Conservation (phyloP, 176 grass and related monocot species). For the Calamus simplicifolius region DNA sequence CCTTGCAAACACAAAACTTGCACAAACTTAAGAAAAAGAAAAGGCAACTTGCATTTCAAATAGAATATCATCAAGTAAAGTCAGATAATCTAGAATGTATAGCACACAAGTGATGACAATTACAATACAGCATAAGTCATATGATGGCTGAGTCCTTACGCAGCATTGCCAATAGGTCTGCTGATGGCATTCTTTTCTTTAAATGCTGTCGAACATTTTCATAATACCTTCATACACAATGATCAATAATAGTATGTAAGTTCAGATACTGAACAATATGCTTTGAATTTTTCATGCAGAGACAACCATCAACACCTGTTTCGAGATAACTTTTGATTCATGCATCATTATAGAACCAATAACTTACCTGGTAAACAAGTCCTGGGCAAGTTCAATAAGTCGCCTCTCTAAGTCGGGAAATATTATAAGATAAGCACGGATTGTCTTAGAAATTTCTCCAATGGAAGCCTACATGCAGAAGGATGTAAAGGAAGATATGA, state of each 20-base stretch:
- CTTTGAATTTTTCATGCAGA: too few relatives aligned
- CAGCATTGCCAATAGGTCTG: slow-evolving; percentile 74
- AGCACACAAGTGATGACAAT: slow-evolving; percentile 11
- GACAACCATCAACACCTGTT: too few relatives aligned
- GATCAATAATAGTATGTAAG: slow-evolving; percentile 6
- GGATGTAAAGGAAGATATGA: slow-evolving; percentile 3
- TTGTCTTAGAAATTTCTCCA: slow-evolving; percentile 82
- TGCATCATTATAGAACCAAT: too few relatives aligned
- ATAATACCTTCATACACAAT: slow-evolving; percentile 75
- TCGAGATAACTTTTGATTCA: too few relatives aligned
- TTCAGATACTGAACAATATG: too few relatives aligned
- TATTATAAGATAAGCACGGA: slow-evolving; percentile 94
- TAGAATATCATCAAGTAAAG: slow-evolving; percentile 1
- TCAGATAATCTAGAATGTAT: not conserved
- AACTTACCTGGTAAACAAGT: slow-evolving; percentile 88
- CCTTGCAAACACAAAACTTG: not conserved
- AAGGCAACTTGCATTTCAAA: not conserved
- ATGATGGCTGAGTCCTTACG: slow-evolving; percentile 45
- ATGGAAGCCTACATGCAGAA: slow-evolving; percentile 53
- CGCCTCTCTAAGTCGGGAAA: slow-evolving; percentile 90
- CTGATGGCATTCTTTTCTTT: slow-evolving; percentile 65
- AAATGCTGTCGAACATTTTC: slow-evolving; percentile 48
- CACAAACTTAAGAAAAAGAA: not conserved
- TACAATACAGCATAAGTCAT: slow-evolving; percentile 10
- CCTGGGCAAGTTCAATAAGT: slow-evolving; percentile 90